These are phyloP conservation scores for Clitopilus passeckerianus DNA, from an alignment of 768 basidiomycete genomes.

Conservation along the genomic window DNA sequence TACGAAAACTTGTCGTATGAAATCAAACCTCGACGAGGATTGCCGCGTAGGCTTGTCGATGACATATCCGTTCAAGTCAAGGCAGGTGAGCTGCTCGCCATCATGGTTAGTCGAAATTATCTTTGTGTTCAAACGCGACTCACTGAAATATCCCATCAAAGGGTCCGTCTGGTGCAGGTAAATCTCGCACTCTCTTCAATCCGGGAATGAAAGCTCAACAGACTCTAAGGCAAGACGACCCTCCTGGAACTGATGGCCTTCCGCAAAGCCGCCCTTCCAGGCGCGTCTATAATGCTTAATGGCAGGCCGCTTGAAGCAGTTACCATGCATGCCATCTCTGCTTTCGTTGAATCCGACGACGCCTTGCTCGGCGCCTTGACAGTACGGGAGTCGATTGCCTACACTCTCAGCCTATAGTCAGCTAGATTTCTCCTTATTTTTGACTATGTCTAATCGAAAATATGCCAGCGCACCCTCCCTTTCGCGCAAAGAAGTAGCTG, in stretches of 20 bases:
- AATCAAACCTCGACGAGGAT: neutral
- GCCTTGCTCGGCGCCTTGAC: constrained; percentile 54
- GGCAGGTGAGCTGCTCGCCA: constrained; percentile 35
- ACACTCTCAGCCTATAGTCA: constrained; percentile 45
- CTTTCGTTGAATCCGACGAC: constrained; percentile 58
- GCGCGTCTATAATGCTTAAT: constrained; percentile 30
- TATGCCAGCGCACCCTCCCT: constrained; percentile 34
- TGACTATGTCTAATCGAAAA: no score
- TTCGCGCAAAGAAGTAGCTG: constrained; percentile 27
- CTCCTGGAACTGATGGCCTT: constrained; percentile 41
- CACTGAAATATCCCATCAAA: constrained; percentile 5
- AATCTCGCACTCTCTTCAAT: no score
- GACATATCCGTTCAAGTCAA: constrained; percentile 32
- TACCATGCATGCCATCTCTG: constrained; percentile 35
- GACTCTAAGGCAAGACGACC: constrained; percentile 33
- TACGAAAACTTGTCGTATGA: neutral
- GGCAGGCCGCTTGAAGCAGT: constrained; percentile 17
- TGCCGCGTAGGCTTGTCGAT: constrained; percentile 21
- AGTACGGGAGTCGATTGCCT: constrained; percentile 49
- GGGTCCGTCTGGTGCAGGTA: constrained; percentile 41
- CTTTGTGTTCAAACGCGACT: neutral
- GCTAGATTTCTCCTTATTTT: constrained; percentile 10
- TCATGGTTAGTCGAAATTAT: constrained; percentile 25
- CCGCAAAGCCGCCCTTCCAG: constrained; percentile 24
- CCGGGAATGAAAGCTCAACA: no score